Percentiles rank a stretch among this genome's conserved stretches.
These are phyloP conservation scores for Xylariaceae sp. DNA, from an alignment of 2,329 filamentous ascomycete species.

Conservation along the genomic window DNA sequence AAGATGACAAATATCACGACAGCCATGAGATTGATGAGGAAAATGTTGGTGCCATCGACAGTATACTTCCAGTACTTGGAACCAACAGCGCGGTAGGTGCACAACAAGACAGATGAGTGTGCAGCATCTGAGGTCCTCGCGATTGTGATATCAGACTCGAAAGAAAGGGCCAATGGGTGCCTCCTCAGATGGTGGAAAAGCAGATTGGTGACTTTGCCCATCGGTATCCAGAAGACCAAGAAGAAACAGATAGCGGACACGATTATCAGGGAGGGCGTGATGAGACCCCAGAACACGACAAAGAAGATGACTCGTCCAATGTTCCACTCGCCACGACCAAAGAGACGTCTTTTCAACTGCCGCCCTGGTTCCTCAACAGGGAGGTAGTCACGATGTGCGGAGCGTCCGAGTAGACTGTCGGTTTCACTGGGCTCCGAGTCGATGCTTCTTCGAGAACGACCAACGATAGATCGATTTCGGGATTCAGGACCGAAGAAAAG, in stretches of 20 bases:
- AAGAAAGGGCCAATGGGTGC: constrained; percentile 87
- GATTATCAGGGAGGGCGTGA: constrained; percentile 79
- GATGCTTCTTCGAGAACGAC: constrained; percentile 80
- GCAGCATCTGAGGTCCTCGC: constrained; percentile 67
- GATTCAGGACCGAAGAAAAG: constrained; percentile 86
- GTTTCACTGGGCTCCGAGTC: constrained; percentile 82
- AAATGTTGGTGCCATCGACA: constrained; percentile 96
- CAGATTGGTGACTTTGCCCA: constrained; percentile 91
- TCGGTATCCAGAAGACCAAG: constrained; percentile 94
- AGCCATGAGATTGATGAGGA: constrained; percentile 93
- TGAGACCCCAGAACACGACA: constrained; percentile 87
- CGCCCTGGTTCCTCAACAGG: constrained; percentile 32
- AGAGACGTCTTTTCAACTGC: constrained; percentile 74
- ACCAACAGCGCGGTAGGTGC: constrained; percentile 94
- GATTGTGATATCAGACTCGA: constrained; percentile 79
- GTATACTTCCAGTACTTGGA: constrained; percentile 99
- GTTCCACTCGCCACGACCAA: constrained; percentile 95
- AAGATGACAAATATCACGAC: constrained; percentile 93
- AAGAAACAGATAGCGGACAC: constrained; percentile 93
- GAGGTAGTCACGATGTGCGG: constrained; percentile 46
- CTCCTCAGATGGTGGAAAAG: constrained; percentile 87
- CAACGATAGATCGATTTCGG: constrained; percentile 72
- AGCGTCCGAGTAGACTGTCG: constrained; percentile 75
- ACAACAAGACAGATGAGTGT: constrained; percentile 83
- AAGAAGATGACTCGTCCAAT: constrained; percentile 94